Evolutionary conservation across 1,139 yeast genomes (phyloP), one percentile per base, ranked within the genome.

Genomic region (Suhomyces taliae): DNA sequence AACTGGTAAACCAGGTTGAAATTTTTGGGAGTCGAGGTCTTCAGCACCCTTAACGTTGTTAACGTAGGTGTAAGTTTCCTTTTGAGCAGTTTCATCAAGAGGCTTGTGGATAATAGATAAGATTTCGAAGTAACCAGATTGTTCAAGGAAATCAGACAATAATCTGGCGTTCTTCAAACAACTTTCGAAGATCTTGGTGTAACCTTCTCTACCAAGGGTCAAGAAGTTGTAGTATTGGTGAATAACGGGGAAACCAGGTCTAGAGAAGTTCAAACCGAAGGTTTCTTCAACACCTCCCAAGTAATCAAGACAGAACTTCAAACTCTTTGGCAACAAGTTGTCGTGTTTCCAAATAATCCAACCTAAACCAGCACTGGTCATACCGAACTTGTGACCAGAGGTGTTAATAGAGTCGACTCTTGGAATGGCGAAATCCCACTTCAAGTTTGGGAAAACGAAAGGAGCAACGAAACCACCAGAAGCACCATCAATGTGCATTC

Each of bases 401-500:
- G 96, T 82, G 70, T 89, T 90, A 67, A 90, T 90, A 32, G 91
- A 83, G 54, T 79, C 83, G 43, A 90, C 97, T 52, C 97, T 78
- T 33, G 81, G 81, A 43, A 87, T 64, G 47, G 82, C 70, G 69
- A 90, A 90, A 66, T 90, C 97, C 97, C 97, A 90, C 53, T 76
- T 76, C 55, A 85, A 73, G 31, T 83, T 78, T 7, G 96, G 95
- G 64, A 77, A 85, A 29, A 83, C 67, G 61, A 90, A 87, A 15
- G 97, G 96, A 2, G 95, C 95, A 35, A 89, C 81, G 62, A 90
- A 82, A 1, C 87, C 97, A 48, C 97, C 97, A 39, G 90, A 82
- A 1, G 97, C 97, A 54, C 95, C 97, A 65, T 90, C 97, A 36
- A 90, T 95, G 62, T 90, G 97, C 61, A 90, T 90, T 47, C 95